Evolutionary conservation across 805 yeast genomes (phyloP), one percentile per base, ranked within the genome.

Genomic region (Kluyveromyces siamensis): DNA sequence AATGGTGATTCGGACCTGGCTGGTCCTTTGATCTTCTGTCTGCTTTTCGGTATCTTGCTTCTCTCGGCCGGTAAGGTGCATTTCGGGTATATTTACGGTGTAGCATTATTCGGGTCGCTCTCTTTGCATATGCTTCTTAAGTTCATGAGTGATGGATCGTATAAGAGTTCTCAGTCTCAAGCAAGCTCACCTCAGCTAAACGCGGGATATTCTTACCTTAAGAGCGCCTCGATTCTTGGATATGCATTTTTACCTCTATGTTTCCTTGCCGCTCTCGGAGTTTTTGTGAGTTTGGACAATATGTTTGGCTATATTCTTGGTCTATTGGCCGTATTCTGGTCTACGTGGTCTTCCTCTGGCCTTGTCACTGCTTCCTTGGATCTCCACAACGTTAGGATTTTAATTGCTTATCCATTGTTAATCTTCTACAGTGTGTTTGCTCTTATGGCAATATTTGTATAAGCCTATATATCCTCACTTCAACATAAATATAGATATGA

Each of bases 71-170:
- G 99, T 6, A 93, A 91, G 65, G 86, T 91, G 14, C 98, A 93
- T 65, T 93, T 93, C 63, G 98, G 98, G 2, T 93, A 93, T 66
- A 86, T 93, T 45, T 93, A 93, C 61, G 98, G 99, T 38, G 95
- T 93, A 40, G 98, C 96, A 0, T 69, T 93, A 40, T 81, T 91
- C 57, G 99, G 99, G 16, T 84, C 95, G 1, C 63, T 87, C 14
- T 81, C 95, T 33, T 77, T 89, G 55, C 97, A 90, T 67, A 78
- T 79, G 57, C 72, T 93, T 50, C 84, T 95, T 65, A 89, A 85
- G 63, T 72, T 88, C 52, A 93, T 93, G 99, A 81, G 95, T 49
- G 77, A 76, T 48, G 74, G 73, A 42, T 30, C 35, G 11, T 30
- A 11, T 13, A 30, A 30, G 35, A 13, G 2, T 7, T 30, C 35